These are phyloP conservation scores for Mesembryanthemum crystallinum DNA, from an alignment of 148 eudicot genomes.

Conservation along the genomic window DNA sequence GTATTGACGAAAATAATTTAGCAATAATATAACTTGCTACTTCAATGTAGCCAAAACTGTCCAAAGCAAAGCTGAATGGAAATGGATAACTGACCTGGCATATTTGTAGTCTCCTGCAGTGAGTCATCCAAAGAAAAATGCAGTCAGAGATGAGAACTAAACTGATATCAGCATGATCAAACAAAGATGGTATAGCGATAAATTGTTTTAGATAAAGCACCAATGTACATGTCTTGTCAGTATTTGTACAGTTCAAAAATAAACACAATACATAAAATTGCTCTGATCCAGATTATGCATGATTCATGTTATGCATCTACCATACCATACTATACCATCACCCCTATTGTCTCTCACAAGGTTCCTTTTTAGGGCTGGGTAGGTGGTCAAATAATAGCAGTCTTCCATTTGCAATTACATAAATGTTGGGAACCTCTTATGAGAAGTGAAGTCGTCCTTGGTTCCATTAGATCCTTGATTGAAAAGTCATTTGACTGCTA, in stretches of 20 bases:
- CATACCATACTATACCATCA: not conserved
- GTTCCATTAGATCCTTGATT: not conserved
- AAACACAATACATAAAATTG: not conserved
- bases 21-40: not conserved
- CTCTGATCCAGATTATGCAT: not conserved
- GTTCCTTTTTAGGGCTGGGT: not conserved
- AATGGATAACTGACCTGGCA: constrained; percentile 49
- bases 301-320: not conserved
- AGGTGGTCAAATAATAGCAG: not conserved
- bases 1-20: not conserved
- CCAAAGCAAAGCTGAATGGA: not conserved
- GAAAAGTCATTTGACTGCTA: not conserved
- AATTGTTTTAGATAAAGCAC: not conserved
- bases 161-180: not conserved
- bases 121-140: constrained; percentile 17
- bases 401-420: not conserved
- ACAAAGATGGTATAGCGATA: not conserved
- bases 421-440: too few relatives aligned
- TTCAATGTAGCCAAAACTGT: not conserved
- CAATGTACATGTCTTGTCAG: not conserved
- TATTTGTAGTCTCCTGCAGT: constrained; percentile 96
- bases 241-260: not conserved
- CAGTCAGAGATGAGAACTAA: constrained; percentile 8
- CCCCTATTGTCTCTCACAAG: not conserved
- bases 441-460: too few relatives aligned